Evolutionary conservation across 2,329 filamentous ascomycete genomes (phyloP).

Genomic region (Sphaerulina populicola): DNA sequence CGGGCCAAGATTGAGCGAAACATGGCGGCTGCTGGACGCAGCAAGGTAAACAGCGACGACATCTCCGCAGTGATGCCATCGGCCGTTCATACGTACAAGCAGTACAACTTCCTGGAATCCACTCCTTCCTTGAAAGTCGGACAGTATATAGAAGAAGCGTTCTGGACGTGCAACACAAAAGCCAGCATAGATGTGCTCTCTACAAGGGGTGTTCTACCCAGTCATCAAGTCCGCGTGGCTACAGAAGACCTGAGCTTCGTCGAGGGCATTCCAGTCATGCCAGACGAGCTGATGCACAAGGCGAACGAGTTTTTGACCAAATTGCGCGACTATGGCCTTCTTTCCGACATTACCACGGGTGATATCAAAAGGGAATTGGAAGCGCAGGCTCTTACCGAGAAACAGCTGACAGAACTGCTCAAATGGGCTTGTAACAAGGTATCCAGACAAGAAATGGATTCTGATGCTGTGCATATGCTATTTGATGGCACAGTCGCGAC

Average conservation of each 20-base stretch:
- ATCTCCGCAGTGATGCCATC: constrained; percentile 64
- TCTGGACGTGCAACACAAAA: constrained; percentile 83
- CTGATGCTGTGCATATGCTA: constrained; percentile 56
- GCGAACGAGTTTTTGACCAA: constrained; percentile 67
- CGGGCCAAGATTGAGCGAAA: constrained; percentile 45
- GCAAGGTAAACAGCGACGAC: constrained; percentile 52
- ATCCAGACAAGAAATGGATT: constrained; percentile 62
- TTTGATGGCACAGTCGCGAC: constrained; percentile 74
- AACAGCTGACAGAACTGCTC: constrained; percentile 74
- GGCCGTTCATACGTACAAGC: constrained; percentile 73
- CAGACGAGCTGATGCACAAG: constrained; percentile 61
- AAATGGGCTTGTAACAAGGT: constrained; percentile 73
- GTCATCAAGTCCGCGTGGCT: constrained; percentile 69
- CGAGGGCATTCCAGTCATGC: constrained; percentile 77
- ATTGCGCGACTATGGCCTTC: constrained; percentile 72
- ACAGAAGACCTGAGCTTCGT: constrained; percentile 68
- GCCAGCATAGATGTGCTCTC: constrained; percentile 82
- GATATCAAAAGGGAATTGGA: constrained; percentile 81
- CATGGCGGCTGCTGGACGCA: constrained; percentile 26
- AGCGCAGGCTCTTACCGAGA: constrained; percentile 67
- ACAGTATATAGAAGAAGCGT: constrained; percentile 83
- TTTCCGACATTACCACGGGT: constrained; percentile 77
- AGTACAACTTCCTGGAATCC: constrained; percentile 81
- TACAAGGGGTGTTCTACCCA: constrained; percentile 77
- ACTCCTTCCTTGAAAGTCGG: constrained; percentile 80